Evolutionary conservation across 75 land plant genomes (phyloP).

Genomic region (Sequoia sempervirens): DNA sequence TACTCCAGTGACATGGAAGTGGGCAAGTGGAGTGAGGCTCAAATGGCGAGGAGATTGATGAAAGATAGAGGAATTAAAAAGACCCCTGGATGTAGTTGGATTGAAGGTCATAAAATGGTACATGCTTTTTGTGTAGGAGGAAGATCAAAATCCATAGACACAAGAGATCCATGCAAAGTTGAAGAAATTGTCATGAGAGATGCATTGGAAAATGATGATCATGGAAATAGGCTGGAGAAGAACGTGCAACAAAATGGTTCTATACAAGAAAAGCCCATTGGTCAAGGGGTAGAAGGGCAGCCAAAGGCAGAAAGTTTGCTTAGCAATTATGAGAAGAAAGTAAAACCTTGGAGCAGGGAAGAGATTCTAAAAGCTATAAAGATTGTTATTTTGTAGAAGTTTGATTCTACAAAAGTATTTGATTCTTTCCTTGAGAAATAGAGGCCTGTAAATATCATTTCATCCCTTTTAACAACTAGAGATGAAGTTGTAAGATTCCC

Average conservation of each 20-base stretch:
- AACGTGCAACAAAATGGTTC: slow-evolving; percentile 25
- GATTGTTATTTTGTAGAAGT: slow-evolving; percentile 92
- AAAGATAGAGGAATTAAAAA: too few relatives aligned
- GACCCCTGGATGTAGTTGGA: too few relatives aligned
- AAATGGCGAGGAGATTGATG: too few relatives aligned
- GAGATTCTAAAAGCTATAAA: slow-evolving; percentile 93
- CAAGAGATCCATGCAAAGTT: too few relatives aligned
- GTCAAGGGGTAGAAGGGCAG: slow-evolving; percentile 6
- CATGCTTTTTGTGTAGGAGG: too few relatives aligned
- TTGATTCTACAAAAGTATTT: slow-evolving; percentile 81
- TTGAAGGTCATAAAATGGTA: too few relatives aligned
- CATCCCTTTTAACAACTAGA: slow-evolving; percentile 81
- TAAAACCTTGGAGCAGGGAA: slow-evolving; percentile 82
- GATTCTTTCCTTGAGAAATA: slow-evolving; percentile 93
- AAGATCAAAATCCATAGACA: too few relatives aligned
- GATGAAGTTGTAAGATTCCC: slow-evolving; percentile 30
- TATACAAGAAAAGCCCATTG: neutral
- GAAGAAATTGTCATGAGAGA: too few relatives aligned
- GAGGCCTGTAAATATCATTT: slow-evolving; percentile 59
- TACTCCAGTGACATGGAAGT: too few relatives aligned
- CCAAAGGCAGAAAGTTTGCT: slow-evolving; percentile 16
- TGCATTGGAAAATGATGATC: slow-evolving; percentile 16
- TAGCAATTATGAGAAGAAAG: slow-evolving; percentile 60
- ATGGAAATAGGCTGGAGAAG: slow-evolving; percentile 9
- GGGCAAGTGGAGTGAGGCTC: too few relatives aligned